Evolutionary conservation across 495 filamentous ascomycete species (phyloP).

Genomic region (Neohortaea acidophila): DNA sequence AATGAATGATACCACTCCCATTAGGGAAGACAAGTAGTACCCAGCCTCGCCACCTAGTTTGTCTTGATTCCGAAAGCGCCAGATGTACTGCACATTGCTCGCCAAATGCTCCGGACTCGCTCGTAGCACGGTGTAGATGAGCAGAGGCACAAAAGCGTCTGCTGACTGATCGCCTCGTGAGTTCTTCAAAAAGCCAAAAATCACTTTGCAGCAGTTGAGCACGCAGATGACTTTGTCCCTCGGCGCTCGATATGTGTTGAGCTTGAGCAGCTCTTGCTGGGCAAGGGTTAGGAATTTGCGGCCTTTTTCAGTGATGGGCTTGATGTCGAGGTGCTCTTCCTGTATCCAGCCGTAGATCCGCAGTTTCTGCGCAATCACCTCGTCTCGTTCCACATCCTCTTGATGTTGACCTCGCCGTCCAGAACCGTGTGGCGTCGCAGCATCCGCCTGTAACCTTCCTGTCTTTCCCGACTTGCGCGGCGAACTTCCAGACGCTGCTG

Average conservation of each 20-base stretch:
- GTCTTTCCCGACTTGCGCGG: slow-evolving; percentile 35
- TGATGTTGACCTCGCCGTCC: slow-evolving; percentile 90
- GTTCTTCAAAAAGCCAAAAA: slow-evolving; percentile 90
- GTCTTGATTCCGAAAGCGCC: slow-evolving; percentile 92
- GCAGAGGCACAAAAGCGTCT: slow-evolving; percentile 85
- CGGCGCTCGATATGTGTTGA: slow-evolving; percentile 87
- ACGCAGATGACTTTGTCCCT: slow-evolving; percentile 98
- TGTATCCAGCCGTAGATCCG: slow-evolving; percentile 89
- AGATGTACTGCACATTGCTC: slow-evolving; percentile 95
- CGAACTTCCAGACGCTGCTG: slow-evolving; percentile 51
- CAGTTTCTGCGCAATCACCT: slow-evolving; percentile 87
- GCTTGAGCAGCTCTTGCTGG: slow-evolving; percentile 86
- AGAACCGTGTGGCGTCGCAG: slow-evolving; percentile 51
- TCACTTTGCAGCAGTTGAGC: slow-evolving; percentile 97
- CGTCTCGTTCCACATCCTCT: slow-evolving; percentile 94
- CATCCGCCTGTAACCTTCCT: slow-evolving; percentile 17
- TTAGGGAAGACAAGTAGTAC: slow-evolving; percentile 96
- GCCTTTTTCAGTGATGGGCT: slow-evolving; percentile 66
- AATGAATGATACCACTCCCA: slow-evolving; percentile 93
- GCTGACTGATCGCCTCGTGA: slow-evolving; percentile 86
- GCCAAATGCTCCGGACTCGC: slow-evolving; percentile 90
- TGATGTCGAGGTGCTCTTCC: slow-evolving; percentile 91
- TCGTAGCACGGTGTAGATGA: slow-evolving; percentile 90
- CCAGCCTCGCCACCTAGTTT: slow-evolving; percentile 93
- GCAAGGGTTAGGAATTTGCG: slow-evolving; percentile 76